phyloP scores from a whole-genome alignment of 2,329 filamentous ascomycete species.

The Ascosphaera aggregata region DNA sequence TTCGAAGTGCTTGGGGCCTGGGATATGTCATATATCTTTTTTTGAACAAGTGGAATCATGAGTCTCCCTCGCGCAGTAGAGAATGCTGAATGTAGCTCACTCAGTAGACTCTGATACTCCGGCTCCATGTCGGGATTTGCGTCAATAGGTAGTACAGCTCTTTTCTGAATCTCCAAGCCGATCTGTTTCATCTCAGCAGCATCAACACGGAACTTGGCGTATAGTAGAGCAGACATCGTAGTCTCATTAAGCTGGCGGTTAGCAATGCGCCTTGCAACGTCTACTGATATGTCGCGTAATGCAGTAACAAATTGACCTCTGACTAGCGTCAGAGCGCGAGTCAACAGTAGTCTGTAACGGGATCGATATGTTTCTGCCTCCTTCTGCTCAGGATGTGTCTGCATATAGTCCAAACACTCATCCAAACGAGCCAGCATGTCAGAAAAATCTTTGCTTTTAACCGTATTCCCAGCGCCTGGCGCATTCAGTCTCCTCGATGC shows the following conservation, averaged over 20 bases:
- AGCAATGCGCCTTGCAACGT: conserved; percentile 38
- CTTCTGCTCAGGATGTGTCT: conserved; percentile 58
- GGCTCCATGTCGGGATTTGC: conserved; percentile 33
- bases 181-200: conserved; percentile 42
- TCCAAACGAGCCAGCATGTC: conserved; percentile 77
- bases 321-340: conserved; percentile 40
- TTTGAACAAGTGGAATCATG: conserved; percentile 37
- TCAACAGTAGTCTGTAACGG: conserved; percentile 62
- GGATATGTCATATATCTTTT: conserved; percentile 31
- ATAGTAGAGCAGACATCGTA: conserved; percentile 45
- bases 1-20: conserved; percentile 35
- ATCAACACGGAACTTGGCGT: conserved; percentile 46
- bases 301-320: conserved; percentile 41
- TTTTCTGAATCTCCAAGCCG: conserved; percentile 43
- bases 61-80: conserved; percentile 33
- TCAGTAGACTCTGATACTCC: conserved; percentile 42
- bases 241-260: conserved; percentile 48
- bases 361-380: conserved; percentile 76
- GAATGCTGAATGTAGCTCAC: conserved; percentile 40
- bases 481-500: conserved; percentile 80
- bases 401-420: conserved; percentile 83
- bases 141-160: conserved; percentile 35
- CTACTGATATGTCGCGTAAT: conserved; percentile 37
- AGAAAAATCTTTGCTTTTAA: conserved; percentile 62
- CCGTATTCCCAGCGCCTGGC: conserved; percentile 65